Evolutionary conservation across 2,329 filamentous ascomycete genomes (phyloP).

Genomic region (Pseudocercospora fuligena): DNA sequence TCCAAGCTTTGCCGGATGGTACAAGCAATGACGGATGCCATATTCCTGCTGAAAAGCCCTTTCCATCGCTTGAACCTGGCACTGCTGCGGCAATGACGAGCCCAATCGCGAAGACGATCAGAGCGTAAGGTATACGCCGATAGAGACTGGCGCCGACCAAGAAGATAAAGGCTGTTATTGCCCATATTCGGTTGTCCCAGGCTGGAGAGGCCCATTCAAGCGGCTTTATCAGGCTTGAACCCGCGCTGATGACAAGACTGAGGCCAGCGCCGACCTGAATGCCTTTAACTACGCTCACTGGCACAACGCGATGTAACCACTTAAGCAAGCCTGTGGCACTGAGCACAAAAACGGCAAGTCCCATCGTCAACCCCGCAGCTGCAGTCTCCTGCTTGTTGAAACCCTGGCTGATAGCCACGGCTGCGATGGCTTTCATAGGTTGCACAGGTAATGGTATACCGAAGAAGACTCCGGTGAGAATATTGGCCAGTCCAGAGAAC

Average conservation of each 20-base stretch:
- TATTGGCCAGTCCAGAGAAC: slow-evolving; percentile 86
- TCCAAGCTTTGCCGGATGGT: slow-evolving; percentile 54
- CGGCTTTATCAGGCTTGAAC: slow-evolving; percentile 67
- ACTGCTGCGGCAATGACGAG: slow-evolving; percentile 62
- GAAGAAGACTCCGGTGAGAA: slow-evolving; percentile 79
- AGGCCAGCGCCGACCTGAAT: slow-evolving; percentile 93
- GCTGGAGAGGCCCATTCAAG: slow-evolving; percentile 70
- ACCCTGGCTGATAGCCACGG: slow-evolving; percentile 76
- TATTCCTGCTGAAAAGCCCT: slow-evolving; percentile 52
- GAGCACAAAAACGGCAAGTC: slow-evolving; percentile 72
- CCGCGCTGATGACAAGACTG: slow-evolving; percentile 79
- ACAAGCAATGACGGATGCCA: slow-evolving; percentile 64
- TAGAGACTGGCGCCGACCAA: slow-evolving; percentile 70
- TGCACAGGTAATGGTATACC: slow-evolving; percentile 91
- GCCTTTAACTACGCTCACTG: slow-evolving; percentile 87
- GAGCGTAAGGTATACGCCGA: slow-evolving; percentile 75
- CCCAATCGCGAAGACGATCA: slow-evolving; percentile 72
- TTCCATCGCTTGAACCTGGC: slow-evolving; percentile 43
- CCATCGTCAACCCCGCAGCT: slow-evolving; percentile 83
- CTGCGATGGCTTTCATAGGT: slow-evolving; percentile 88
- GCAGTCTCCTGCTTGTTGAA: slow-evolving; percentile 73
- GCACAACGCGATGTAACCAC: slow-evolving; percentile 74
- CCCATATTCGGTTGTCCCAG: slow-evolving; percentile 80
- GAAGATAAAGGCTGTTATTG: slow-evolving; percentile 71
- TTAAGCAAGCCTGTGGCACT: slow-evolving; percentile 78